phyloP scores from a whole-genome alignment of 495 filamentous ascomycete genomes.

The Podospora sp. region DNA sequence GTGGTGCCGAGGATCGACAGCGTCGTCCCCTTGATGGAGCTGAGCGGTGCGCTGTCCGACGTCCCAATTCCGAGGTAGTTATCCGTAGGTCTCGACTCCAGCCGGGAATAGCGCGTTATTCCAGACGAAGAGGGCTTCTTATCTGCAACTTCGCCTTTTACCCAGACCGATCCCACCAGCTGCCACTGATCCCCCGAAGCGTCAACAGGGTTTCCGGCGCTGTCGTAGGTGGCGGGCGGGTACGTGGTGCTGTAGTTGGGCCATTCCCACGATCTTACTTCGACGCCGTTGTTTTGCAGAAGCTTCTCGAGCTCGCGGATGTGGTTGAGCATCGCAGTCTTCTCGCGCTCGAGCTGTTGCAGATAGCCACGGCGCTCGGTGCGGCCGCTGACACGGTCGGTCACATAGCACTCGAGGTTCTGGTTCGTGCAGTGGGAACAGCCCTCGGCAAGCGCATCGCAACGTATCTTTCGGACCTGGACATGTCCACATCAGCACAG shows the following conservation, averaged over 20 bases:
- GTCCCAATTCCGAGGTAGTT: conserved; percentile 71
- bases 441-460: conserved; percentile 71
- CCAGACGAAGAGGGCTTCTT: conserved; percentile 16
- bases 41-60: conserved; percentile 64
- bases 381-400: conserved; percentile 83
- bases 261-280: conserved; percentile 42
- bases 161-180: conserved; percentile 53
- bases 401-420: conserved; percentile 74
- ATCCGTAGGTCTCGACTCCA: conserved; percentile 55
- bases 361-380: conserved; percentile 76
- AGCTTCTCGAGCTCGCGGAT: conserved; percentile 56
- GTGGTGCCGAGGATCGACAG: conserved; percentile 74
- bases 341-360: conserved; percentile 63
- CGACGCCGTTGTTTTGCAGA: conserved; percentile 42
- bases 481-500: conserved; percentile 11
- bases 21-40: conserved; percentile 72
- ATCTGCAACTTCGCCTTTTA: conserved; percentile 44
- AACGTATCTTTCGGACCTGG: conserved; percentile 81
- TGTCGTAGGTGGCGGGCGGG: conserved; percentile 33
- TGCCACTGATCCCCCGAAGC: conserved; percentile 44
- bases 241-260: conserved; percentile 36
- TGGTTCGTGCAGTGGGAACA: conserved; percentile 75
- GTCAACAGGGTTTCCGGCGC: conserved; percentile 35
- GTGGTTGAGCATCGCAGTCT: conserved; percentile 52
- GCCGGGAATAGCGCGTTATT: conserved; percentile 33